Evolutionary conservation across 2,329 filamentous ascomycete species (phyloP).

Genomic region (Rhynchosporium graminicola): DNA sequence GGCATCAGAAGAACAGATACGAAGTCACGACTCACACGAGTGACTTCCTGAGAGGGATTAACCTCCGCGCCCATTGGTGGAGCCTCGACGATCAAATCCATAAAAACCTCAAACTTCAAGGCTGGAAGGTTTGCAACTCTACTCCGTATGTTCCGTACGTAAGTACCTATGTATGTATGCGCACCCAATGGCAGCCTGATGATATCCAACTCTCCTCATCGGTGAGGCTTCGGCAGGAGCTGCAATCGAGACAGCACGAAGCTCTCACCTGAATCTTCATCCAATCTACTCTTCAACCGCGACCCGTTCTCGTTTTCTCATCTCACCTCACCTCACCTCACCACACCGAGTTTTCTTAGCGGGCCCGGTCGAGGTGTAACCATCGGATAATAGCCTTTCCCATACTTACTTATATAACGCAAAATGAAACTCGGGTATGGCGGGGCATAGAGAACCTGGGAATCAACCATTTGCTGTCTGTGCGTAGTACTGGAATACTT

Average conservation of each 20-base stretch:
- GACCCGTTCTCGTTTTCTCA: background rate
- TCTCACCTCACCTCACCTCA: background rate
- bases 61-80: background rate
- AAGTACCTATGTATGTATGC: conserved; percentile 1
- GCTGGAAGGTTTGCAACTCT: background rate
- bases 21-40: background rate
- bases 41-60: background rate
- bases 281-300: too few species aligned
- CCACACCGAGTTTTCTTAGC: conserved; percentile 1
- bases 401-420: background rate
- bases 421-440: background rate
- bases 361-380: background rate
- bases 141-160: background rate
- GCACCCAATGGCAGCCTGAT: conserved; percentile 10
- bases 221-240: background rate
- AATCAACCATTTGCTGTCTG: too few species aligned
- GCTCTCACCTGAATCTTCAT: background rate
- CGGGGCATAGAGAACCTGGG: background rate
- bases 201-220: conserved; percentile 3
- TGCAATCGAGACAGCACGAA: background rate
- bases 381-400: conserved; percentile 2
- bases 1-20: too few species aligned
- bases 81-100: background rate
- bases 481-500: too few species aligned
- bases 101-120: conserved; percentile 1